Evolutionary conservation across 2,329 filamentous ascomycete genomes (phyloP).

Genomic region (Fusarium decemcellulare): DNA sequence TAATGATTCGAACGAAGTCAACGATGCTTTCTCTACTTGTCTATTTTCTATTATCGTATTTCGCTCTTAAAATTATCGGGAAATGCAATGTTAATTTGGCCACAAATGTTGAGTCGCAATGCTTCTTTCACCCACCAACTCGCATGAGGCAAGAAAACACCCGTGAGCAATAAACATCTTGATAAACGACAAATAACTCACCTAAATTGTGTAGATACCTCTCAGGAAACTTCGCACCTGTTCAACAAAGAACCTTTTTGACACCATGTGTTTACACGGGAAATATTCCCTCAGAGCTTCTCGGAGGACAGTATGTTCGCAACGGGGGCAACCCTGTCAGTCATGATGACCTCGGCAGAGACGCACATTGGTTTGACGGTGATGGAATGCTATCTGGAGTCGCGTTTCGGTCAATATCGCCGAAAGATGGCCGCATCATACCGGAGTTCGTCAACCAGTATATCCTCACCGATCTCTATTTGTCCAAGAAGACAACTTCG

Average conservation of each 20-base stretch:
- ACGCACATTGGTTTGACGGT: slow-evolving; percentile 82
- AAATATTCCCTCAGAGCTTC: slow-evolving; percentile 73
- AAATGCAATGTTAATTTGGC: no score
- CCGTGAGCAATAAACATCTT: slow-evolving; percentile 11
- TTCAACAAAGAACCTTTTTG: slow-evolving; percentile 67
- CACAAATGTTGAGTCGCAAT: no score
- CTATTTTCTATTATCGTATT: no score
- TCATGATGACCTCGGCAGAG: slow-evolving; percentile 71
- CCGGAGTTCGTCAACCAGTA: slow-evolving; percentile 80
- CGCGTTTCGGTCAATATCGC: slow-evolving; percentile 61
- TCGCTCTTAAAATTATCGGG: no score
- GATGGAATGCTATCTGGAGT: slow-evolving; percentile 83
- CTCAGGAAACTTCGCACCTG: slow-evolving; percentile 78
- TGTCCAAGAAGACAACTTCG: slow-evolving; percentile 63
- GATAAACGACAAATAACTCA: slow-evolving; percentile 53
- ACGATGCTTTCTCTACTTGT: no score
- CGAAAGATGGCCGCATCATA: slow-evolving; percentile 55
- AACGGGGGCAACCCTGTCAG: slow-evolving; percentile 79
- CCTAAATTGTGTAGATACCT: slow-evolving; percentile 63
- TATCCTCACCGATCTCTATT: slow-evolving; percentile 75
- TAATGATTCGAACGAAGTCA: no score
- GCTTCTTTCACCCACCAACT: no score
- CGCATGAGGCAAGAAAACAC: not conserved
- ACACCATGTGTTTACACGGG: slow-evolving; percentile 72
- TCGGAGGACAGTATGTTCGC: slow-evolving; percentile 78